Evolutionary conservation across 2,329 filamentous ascomycete species (phyloP).

Genomic region (Microdochium bolleyi): DNA sequence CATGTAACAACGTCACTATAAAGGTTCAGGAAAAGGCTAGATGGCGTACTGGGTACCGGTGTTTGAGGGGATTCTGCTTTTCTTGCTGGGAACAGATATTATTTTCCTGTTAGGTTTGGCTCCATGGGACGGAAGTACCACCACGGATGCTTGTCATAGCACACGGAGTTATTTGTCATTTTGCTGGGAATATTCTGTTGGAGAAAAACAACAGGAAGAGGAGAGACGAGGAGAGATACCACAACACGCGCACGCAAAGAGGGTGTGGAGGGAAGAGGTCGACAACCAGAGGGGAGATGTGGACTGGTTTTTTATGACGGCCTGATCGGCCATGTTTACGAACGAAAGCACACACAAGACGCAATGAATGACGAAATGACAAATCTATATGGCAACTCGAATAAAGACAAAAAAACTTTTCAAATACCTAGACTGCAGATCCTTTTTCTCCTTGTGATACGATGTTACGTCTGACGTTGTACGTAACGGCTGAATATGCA

Average conservation of each 20-base stretch:
- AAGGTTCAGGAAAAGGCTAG: background rate
- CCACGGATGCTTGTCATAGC: background rate
- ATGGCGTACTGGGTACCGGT: background rate
- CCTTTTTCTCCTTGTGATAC: no score
- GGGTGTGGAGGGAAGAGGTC: no score
- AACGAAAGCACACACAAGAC: constrained; percentile 6
- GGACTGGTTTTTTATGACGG: constrained; percentile 15
- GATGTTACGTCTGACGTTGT: no score
- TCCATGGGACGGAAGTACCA: background rate
- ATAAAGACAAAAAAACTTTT: background rate
- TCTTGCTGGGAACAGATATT: background rate
- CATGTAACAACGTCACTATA: background rate
- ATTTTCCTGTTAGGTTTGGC: background rate
- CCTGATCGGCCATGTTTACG: background rate
- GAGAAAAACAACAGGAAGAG: no score
- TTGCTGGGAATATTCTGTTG: no score
- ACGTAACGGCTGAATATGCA: no score
- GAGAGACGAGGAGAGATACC: no score
- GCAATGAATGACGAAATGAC: constrained; percentile 23
- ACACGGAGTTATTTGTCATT: background rate
- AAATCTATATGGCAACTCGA: constrained; percentile 3
- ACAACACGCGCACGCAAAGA: no score
- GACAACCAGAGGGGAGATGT: no score
- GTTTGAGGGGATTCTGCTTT: background rate
- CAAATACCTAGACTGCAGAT: no score